Conservation (phyloP, 805 yeast genomes). For the Metschnikowia reukaufii region DNA sequence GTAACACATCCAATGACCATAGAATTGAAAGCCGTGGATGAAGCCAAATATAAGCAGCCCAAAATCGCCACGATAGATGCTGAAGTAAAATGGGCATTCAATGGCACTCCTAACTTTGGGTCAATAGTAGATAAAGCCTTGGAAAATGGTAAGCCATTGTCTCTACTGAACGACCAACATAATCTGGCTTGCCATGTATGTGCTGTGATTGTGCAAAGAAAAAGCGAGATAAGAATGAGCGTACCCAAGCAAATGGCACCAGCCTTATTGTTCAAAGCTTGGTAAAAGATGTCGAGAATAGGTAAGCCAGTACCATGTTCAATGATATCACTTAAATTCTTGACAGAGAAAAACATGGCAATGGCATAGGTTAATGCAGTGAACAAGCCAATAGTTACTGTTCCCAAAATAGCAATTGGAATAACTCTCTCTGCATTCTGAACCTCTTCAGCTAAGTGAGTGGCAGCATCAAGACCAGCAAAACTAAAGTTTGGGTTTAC, state of each 20-base stretch:
- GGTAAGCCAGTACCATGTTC: conserved; percentile 37
- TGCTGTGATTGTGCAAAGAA: conserved; percentile 39
- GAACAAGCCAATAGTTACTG: conserved; percentile 41
- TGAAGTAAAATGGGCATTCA: conserved; percentile 42
- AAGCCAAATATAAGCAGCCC: conserved; percentile 37
- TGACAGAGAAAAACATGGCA: conserved; percentile 41
- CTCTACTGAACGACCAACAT: conserved; percentile 46
- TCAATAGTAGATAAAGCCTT: conserved; percentile 36
- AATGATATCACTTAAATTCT: conserved; percentile 31
- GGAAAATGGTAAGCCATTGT: conserved; percentile 44
- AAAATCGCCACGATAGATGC: conserved; percentile 34
- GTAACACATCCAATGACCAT: conserved; percentile 41
- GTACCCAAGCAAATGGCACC: conserved; percentile 40
- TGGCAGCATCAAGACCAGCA: conserved; percentile 41
- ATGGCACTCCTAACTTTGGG: conserved; percentile 39
- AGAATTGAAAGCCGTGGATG: conserved; percentile 41
- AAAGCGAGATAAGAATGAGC: conserved; percentile 35
- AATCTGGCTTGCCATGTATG: conserved; percentile 47
- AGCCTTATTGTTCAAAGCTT: conserved; percentile 33
- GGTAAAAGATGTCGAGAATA: conserved; percentile 41
- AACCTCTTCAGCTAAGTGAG: conserved; percentile 45
- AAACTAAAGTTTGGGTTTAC: conserved; percentile 29
- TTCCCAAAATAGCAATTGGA: conserved; percentile 40
- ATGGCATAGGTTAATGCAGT: conserved; percentile 41
- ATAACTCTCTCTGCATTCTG: conserved; percentile 36